phyloP scores from a whole-genome alignment of 1,139 yeast genomes.

The Yamadazyma diospyri region DNA sequence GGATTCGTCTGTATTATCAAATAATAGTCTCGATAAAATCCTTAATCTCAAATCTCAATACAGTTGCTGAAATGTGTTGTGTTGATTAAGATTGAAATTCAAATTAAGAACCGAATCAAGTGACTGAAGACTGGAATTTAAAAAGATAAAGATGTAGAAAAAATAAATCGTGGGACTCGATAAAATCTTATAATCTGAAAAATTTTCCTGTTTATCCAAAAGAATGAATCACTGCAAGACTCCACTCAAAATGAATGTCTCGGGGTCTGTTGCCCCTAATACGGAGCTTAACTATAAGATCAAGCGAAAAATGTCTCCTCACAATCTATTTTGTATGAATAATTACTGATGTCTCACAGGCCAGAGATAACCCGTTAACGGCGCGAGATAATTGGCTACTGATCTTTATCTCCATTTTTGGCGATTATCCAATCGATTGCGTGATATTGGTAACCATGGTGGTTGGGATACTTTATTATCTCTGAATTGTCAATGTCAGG shows the following conservation, averaged over 20 bases:
- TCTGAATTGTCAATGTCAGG: no score
- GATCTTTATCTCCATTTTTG: not conserved
- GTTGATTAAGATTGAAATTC: not conserved
- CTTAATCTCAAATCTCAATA: no score
- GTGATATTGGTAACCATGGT: not conserved
- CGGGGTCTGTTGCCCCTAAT: slow-evolving; percentile 3
- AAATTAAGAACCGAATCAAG: not conserved
- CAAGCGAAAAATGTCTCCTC: slow-evolving; percentile 4
- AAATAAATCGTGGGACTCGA: slow-evolving; percentile 1
- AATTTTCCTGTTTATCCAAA: not conserved
- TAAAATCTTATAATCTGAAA: slow-evolving; percentile 5
- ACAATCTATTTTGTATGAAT: not conserved
- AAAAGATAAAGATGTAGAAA: slow-evolving; percentile 1
- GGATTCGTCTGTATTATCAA: no score
- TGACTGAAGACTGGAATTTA: not conserved
- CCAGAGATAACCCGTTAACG: slow-evolving; percentile 10
- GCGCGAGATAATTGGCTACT: slow-evolving; percentile 7
- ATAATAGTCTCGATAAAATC: no score
- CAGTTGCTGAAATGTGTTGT: slow-evolving; percentile 2
- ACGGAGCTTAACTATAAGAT: no score
- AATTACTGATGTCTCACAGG: slow-evolving; percentile 8
- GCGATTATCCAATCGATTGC: not conserved
- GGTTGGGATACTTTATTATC: no score
- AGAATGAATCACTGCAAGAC: slow-evolving; percentile 3
- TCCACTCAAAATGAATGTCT: slow-evolving; percentile 4